Conservation (phyloP, 2,329 filamentous ascomycete genomes). For the Diaporthe nobilis region DNA sequence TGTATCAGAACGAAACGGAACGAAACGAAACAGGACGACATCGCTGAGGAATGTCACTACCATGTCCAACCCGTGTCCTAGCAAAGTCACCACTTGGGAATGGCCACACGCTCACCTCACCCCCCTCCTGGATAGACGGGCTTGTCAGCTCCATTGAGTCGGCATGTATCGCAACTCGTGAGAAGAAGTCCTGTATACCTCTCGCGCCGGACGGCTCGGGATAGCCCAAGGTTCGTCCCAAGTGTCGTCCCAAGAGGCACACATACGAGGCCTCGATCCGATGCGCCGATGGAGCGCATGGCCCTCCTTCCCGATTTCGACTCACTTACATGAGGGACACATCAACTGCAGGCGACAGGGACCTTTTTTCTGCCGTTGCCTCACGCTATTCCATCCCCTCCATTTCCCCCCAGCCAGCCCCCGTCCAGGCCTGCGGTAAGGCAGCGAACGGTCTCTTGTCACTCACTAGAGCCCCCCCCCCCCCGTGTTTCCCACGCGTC, state of each 20-base stretch:
- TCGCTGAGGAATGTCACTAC: constrained; percentile 24
- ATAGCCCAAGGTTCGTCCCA: constrained; percentile 8
- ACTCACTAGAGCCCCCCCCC: background rate
- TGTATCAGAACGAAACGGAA: constrained; percentile 10
- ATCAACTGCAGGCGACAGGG: constrained; percentile 31
- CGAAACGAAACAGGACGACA: background rate
- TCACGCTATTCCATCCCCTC: background rate
- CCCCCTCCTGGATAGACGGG: background rate
- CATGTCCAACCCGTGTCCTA: constrained; percentile 15
- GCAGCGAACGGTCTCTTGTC: background rate
- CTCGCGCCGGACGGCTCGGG: background rate
- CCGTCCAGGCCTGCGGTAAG: constrained; percentile 1
- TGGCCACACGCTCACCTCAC: background rate
- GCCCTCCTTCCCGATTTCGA: constrained; percentile 31
- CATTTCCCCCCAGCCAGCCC: background rate
- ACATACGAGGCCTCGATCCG: background rate
- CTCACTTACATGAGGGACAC: constrained; percentile 33
- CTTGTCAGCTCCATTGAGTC: background rate
- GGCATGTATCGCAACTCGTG: constrained; percentile 5
- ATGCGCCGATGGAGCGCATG: constrained; percentile 32
- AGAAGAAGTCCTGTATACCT: constrained; percentile 16
- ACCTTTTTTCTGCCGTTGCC: constrained; percentile 3
- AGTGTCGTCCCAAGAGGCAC: constrained; percentile 8
- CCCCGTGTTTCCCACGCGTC: constrained; percentile 2
- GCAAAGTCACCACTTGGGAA: constrained; percentile 18